These are phyloP conservation scores for Paxillus rubicundulus DNA, from an alignment of 768 basidiomycete genomes.

Conservation along the genomic window DNA sequence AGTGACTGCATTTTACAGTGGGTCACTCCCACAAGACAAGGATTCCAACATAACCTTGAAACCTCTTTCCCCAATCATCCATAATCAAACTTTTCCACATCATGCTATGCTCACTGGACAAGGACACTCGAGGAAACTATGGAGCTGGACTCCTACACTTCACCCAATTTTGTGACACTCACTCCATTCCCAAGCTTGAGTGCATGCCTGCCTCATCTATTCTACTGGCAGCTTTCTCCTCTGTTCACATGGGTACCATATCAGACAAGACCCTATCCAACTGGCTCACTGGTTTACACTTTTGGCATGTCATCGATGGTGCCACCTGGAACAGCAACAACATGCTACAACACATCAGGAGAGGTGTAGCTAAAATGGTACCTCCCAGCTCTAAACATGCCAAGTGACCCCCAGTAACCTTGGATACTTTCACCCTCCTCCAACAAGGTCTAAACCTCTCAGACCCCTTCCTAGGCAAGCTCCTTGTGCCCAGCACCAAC, in stretches of 20 bases:
- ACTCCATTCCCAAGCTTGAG: too few species aligned
- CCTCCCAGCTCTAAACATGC: background rate
- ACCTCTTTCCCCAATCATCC: background rate
- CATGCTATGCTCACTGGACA: background rate
- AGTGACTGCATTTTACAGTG: too few species aligned
- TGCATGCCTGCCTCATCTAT: too few species aligned
- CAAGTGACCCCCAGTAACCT: background rate
- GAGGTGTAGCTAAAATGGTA: background rate
- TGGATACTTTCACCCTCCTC: background rate
- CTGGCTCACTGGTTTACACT: too few species aligned
- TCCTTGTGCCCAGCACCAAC: background rate
- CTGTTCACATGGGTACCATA: too few species aligned
- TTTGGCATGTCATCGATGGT: too few species aligned
- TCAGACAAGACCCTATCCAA: too few species aligned
- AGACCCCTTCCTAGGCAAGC: background rate
- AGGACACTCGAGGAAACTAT: too few species aligned
- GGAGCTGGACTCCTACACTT: too few species aligned
- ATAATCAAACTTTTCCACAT: background rate
- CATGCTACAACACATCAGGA: background rate
- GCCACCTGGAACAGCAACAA: too few species aligned
- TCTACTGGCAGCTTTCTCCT: too few species aligned
- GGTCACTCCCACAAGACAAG: background rate
- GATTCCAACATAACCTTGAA: background rate
- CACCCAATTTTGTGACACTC: too few species aligned
- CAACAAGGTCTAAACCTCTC: background rate